Base-by-base conservation (phyloP, 352 stramenopile genomes). In the Phytophthora colocasiae region DNA sequence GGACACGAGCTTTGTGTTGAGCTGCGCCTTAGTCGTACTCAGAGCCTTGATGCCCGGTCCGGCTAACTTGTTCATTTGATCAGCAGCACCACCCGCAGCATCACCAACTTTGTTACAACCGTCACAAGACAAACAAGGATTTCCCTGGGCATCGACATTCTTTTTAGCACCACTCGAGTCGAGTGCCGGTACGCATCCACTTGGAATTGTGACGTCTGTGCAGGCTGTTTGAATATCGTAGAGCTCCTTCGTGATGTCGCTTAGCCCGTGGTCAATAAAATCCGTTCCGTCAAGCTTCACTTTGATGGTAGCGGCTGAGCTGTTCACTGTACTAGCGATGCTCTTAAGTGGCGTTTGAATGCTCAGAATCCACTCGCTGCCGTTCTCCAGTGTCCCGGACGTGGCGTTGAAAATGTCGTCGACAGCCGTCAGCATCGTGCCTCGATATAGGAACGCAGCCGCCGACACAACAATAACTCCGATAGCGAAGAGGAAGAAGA, bases 401-500 rank as follows among this genome's bases (percentile, higher is more conserved):
- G 71, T 75, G 1, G 65, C 65, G 9, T 80, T 65, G 39, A 91
- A 91, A 26, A 72, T 75, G 27, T 84, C 77, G 8, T 59, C 59
- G 8, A 92, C 68, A 11, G 75, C 75, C 4, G 49, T 53, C 4
- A 78, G 74, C 22, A 90, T 60, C 8, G 76, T 85, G 38, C 77
- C 79, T 12, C 82, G 79, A 62, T 90, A 90, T 40, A 89, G 58
- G 39, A 89, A 74, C 2, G 83, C 73, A 3, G 78, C 75, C 14
- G 73, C 78, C 1, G 80, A 82, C 1, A 87, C 75, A 0, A 55
- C 78, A 0, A 86, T 38, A 15, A 92, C 72, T 11, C 69, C 81
- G 14, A 85, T 65, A 2, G 76, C 52, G 27, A 92, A 92, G 12
- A 90, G 43, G 11, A 92, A 27, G 64, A 80, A 92, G 50, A 92